Evolutionary conservation across 208 protist species (phyloP).

Genomic region (Wallacemonas rigidus): DNA sequence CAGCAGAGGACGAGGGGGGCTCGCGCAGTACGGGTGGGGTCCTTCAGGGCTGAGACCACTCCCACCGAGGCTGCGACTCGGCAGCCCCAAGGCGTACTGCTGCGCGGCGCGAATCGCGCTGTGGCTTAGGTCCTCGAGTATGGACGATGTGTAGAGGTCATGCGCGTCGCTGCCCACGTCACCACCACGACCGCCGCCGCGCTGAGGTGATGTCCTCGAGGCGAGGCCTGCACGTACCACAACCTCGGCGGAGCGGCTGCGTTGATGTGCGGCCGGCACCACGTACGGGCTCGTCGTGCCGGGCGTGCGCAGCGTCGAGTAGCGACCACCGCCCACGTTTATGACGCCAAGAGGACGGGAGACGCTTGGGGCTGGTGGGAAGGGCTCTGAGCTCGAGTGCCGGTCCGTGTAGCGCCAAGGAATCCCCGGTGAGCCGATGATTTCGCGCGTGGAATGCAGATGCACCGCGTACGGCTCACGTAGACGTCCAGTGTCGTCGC

Average conservation of each 20-base stretch:
- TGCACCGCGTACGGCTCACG: conserved; percentile 15
- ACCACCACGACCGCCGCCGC: background rate
- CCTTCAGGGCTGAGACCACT: background rate
- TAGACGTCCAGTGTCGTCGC: background rate
- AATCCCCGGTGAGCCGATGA: conserved; percentile 31
- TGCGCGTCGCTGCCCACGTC: background rate
- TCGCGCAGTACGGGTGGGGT: conserved; percentile 7
- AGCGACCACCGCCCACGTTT: conserved; percentile 51
- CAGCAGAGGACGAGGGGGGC: conserved; percentile 10
- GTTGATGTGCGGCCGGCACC: background rate
- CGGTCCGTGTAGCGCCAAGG: conserved; percentile 57
- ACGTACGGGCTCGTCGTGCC: conserved; percentile 39
- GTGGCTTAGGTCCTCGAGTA: conserved; percentile 11
- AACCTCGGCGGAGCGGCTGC: background rate
- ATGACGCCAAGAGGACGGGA: conserved; percentile 70
- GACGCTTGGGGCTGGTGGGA: conserved; percentile 37
- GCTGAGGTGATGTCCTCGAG: background rate
- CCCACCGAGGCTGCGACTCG: background rate
- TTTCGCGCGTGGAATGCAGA: conserved; percentile 13
- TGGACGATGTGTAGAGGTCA: conserved; percentile 8
- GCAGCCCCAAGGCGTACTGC: background rate
- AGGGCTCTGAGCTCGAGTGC: conserved; percentile 20
- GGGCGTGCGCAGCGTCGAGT: conserved; percentile 20
- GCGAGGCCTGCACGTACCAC: background rate
- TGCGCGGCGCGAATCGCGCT: background rate